phyloP scores from a whole-genome alignment of 1,139 yeast species.

The Pichia sp. region DNA sequence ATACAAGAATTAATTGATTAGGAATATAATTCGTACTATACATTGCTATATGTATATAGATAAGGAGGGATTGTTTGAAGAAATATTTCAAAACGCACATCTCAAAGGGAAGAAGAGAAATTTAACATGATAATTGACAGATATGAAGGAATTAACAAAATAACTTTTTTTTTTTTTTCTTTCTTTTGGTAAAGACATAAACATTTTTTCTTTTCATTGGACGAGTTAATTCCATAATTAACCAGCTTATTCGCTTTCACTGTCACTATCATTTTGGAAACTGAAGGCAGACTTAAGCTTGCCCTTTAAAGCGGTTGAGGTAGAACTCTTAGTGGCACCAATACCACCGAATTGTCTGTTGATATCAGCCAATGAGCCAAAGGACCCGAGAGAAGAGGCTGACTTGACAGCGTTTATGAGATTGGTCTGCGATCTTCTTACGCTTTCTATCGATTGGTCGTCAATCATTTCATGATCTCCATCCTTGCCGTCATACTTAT shows the following conservation, averaged over 20 bases:
- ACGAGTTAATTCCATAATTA: conserved; percentile 17
- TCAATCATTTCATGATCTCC: conserved; percentile 17
- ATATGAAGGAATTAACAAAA: background rate
- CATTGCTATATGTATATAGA: background rate
- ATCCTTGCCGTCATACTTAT: background rate
- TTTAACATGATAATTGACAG: too few relatives aligned
- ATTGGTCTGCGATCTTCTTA: background rate
- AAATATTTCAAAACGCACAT: background rate
- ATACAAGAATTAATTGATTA: background rate
- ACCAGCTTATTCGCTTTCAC: conserved; percentile 11
- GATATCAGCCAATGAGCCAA: conserved; percentile 12
- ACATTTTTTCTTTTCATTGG: background rate
- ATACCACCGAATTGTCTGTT: conserved; percentile 10
- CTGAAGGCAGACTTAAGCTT: conserved; percentile 3
- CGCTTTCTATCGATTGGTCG: conserved; percentile 6
- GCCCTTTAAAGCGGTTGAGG: background rate
- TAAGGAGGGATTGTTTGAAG: background rate
- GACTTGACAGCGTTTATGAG: conserved; percentile 13
- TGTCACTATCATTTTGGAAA: conserved; percentile 13
- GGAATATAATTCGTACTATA: background rate
- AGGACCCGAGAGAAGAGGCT: conserved; percentile 5
- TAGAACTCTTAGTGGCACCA: background rate
- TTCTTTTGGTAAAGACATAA: background rate
- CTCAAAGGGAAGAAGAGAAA: background rate
- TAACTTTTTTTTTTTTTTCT: background rate